Conservation (phyloP, 495 filamentous ascomycete species). For the Daldinia concentrica region DNA sequence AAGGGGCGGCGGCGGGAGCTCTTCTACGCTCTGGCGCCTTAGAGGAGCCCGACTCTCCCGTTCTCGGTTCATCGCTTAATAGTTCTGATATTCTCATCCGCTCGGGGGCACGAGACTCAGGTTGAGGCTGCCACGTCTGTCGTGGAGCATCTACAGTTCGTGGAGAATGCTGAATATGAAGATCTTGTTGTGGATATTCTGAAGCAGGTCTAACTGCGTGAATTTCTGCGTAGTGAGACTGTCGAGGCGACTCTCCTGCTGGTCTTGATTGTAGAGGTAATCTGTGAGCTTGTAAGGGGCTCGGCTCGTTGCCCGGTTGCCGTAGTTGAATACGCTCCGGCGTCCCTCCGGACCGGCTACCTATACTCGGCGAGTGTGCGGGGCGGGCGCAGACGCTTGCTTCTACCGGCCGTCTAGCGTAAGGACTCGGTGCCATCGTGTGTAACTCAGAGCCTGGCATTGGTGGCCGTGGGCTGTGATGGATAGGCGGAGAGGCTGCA, state of each 20-base stretch:
- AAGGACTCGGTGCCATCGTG: constrained; percentile 31
- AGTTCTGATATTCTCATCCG: constrained; percentile 59
- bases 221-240: constrained; percentile 26
- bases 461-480: constrained; percentile 39
- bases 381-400: constrained; percentile 46
- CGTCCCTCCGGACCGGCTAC: constrained; percentile 51
- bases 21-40: constrained; percentile 39
- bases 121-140: constrained; percentile 36
- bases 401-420: constrained; percentile 47
- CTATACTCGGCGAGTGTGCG: constrained; percentile 48
- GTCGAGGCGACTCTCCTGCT: constrained; percentile 24
- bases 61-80: constrained; percentile 48
- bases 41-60: constrained; percentile 38
- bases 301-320: constrained; percentile 29
- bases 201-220: constrained; percentile 28
- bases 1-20: constrained; percentile 23
- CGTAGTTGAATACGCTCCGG: constrained; percentile 40
- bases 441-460: constrained; percentile 48
- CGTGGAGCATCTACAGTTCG: constrained; percentile 25
- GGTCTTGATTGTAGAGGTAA: constrained; percentile 27
- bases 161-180: constrained; percentile 28
- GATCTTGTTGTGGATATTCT: constrained; percentile 35
- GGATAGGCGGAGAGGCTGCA: constrained; percentile 35
- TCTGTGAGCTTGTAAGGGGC: constrained; percentile 28
- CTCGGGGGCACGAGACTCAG: constrained; percentile 43